Evolutionary conservation across 1,284 basidiomycete species (phyloP), one percentile per base, ranked within the genome.

Genomic region (Exsudoporus floridanus): DNA sequence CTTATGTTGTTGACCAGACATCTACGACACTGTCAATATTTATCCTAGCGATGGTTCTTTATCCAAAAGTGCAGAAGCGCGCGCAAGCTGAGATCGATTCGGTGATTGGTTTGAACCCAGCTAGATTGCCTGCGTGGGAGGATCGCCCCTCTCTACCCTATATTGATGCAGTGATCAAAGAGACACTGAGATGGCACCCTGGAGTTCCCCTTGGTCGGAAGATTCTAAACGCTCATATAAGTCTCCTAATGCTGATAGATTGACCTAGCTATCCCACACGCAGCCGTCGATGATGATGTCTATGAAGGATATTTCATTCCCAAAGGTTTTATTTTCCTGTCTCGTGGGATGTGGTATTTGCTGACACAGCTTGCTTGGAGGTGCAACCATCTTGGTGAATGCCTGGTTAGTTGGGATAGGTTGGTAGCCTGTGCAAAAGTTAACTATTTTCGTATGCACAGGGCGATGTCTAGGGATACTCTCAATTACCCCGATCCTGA

Each of bases 381-480:
- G 48, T 25, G 43, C 62, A 27, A 60, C 53, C 7, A 16, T 53
- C 33, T 39, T 60, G 7, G 48, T 47, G 23, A 62, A 52, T 39
- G 36, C 44, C 16, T 60, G 59, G 61, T 63, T 14, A 39, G 56
- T 38, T 8, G 21, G 13, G n/a, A 28, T 25, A 21, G 4, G 19
- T 23, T 23, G 34, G 28, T 14, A 4, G 10, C 14, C n/a, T n/a
- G 9, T 12, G 36, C 10, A n/a, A 23, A 23, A 23, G 10, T 40
- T 50, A 16, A 50, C 19, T 33, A 1, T 31, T 9, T 12, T 5
- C 21, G 5, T 36, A 7, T 12, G 49, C 27, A 21, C 73, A 46
- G 76, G 75, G 73, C 72, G 13, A 70, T 80, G 41, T 62, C 74
- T 51, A 73, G 76, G 45, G 73, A 79, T 55, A 42, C 67, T 3